Conservation (phyloP, 2,329 filamentous ascomycete genomes). For the Fulvia fulva region DNA sequence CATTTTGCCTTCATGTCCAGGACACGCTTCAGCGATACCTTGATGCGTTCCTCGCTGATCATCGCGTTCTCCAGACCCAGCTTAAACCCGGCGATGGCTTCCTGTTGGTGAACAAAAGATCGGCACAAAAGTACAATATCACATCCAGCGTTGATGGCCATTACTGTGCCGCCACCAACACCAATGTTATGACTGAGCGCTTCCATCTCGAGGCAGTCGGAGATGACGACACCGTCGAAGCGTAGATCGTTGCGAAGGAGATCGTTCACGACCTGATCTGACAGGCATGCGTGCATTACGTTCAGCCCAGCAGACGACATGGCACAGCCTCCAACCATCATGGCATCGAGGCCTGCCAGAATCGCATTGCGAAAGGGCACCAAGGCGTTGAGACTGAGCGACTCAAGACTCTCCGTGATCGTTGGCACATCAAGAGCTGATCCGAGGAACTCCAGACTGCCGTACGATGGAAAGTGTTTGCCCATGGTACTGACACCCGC, state of each 20-base stretch:
- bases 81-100: constrained; percentile 86
- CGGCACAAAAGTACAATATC: constrained; percentile 86
- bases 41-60: constrained; percentile 74
- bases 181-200: constrained; percentile 92
- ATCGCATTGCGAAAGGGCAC: constrained; percentile 92
- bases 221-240: constrained; percentile 89
- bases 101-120: constrained; percentile 81
- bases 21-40: constrained; percentile 74
- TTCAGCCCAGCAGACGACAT: constrained; percentile 90
- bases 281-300: constrained; percentile 90
- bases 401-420: constrained; percentile 90
- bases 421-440: constrained; percentile 90
- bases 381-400: constrained; percentile 84
- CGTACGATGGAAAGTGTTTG: constrained; percentile 95
- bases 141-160: constrained; percentile 95
- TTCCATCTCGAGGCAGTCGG: constrained; percentile 95
- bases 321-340: constrained; percentile 93
- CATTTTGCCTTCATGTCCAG: constrained; percentile 77
- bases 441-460: constrained; percentile 88
- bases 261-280: constrained; percentile 88
- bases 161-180: constrained; percentile 93
- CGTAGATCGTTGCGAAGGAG: constrained; percentile 81
- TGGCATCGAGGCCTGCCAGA: constrained; percentile 78
- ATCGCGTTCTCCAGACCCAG: constrained; percentile 87
- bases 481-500: constrained; percentile 85